Conservation (phyloP, 192 early-diverging fungal genomes). For the Coemansia sp. region DNA sequence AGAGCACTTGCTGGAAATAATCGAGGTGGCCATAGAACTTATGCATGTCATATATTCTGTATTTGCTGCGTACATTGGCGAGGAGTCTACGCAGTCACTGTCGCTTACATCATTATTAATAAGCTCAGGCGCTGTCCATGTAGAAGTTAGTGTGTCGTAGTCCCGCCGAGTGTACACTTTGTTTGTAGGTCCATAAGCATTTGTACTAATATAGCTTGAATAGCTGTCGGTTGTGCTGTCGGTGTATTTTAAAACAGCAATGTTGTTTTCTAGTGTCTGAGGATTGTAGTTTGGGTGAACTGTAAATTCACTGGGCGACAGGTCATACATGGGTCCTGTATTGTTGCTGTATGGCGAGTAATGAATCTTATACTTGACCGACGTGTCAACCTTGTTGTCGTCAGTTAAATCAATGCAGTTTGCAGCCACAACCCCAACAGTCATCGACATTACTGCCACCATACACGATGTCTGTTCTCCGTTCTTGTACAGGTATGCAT, state of each 20-base stretch:
- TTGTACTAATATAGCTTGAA: background rate
- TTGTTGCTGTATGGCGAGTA: constrained; percentile 5
- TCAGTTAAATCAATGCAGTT: constrained; percentile 24
- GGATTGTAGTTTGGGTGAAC: constrained; percentile 25
- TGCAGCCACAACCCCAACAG: constrained; percentile 24
- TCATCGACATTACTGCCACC: constrained; percentile 31
- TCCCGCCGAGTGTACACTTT: background rate
- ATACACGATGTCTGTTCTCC: constrained; percentile 43
- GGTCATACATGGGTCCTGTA: background rate
- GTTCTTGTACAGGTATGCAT: constrained; percentile 19
- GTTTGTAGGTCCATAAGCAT: too few species aligned
- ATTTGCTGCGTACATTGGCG: constrained; percentile 27
- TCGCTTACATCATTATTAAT: background rate
- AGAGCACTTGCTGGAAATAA: constrained; percentile 14
- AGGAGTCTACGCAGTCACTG: background rate
- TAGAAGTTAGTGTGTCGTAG: background rate
- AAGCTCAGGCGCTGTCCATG: background rate
- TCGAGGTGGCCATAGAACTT: constrained; percentile 22
- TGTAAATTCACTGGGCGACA: background rate
- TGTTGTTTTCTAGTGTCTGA: constrained; percentile 30
- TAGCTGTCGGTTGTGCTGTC: background rate
- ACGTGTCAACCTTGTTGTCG: constrained; percentile 14
- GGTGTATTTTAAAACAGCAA: background rate
- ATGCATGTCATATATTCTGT: constrained; percentile 29
- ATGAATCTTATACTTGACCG: constrained; percentile 13